These are phyloP conservation scores for Hypomontagnella submonticulosa DNA, from an alignment of 495 filamentous ascomycete genomes.

Conservation along the genomic window DNA sequence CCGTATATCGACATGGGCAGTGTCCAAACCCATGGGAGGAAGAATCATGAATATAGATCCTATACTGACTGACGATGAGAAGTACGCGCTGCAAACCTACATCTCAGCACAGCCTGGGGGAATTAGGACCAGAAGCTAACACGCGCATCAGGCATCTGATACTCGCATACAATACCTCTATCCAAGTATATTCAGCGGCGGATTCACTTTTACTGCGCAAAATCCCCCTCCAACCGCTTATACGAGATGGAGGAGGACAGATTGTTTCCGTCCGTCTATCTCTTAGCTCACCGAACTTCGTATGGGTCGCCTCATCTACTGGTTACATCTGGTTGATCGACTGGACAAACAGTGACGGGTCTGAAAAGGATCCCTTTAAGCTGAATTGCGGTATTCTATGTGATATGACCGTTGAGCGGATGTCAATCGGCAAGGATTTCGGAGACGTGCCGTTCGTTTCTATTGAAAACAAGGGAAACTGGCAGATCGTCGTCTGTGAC, in stretches of 20 bases:
- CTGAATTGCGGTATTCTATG: constrained; percentile 39
- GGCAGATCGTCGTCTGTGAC: constrained; percentile 58
- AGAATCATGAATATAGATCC: constrained; percentile 79
- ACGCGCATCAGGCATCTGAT: constrained; percentile 70
- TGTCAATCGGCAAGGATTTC: constrained; percentile 49
- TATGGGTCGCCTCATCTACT: constrained; percentile 76
- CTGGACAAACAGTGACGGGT: constrained; percentile 72
- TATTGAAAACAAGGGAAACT: constrained; percentile 45
- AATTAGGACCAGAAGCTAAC: constrained; percentile 42
- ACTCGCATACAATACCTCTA: constrained; percentile 65
- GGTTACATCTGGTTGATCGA: constrained; percentile 78
- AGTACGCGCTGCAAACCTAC: constrained; percentile 62
- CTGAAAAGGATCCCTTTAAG: constrained; percentile 48
- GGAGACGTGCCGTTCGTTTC: constrained; percentile 59
- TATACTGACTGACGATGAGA: constrained; percentile 80
- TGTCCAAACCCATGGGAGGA: constrained; percentile 72
- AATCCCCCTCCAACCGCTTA: constrained; percentile 48
- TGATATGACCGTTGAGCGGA: constrained; percentile 57
- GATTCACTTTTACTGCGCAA: constrained; percentile 82
- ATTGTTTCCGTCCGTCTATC: constrained; percentile 70
- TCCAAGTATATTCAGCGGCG: constrained; percentile 83
- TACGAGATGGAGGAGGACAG: constrained; percentile 42
- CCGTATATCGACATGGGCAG: constrained; percentile 58
- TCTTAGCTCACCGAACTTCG: constrained; percentile 61
- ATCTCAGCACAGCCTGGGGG: background rate